Base-by-base conservation (phyloP, 2,329 filamentous ascomycete species). In the Clathrospora elynae region DNA sequence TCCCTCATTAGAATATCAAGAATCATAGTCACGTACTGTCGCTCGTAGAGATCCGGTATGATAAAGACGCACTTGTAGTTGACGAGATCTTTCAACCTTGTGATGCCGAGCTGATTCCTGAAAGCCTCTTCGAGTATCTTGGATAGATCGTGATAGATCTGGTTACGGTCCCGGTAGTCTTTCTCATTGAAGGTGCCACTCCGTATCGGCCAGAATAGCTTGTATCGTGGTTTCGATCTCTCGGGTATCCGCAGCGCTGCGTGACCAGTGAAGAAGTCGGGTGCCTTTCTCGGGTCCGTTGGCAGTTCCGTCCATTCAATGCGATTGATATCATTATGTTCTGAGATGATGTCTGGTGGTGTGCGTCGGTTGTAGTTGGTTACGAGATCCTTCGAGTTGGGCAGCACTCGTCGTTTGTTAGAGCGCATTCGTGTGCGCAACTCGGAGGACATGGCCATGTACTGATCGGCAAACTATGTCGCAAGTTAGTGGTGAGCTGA, bases 61-160 rank as follows among this genome's bases (percentile, higher is more conserved):
- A 99, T 85, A 62, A 97, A 90, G n/a, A 96, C 91, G 59, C 90
- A 96, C 61, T 88, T 93, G 71, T 96, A 97, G 67, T 95, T 88
- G 40, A 81, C 81, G 84, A 91, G 95, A 36, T 92, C 85, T 59
- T 86, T 87, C 61, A 87, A 87, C 51, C 83, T 84, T 18, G 79
- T 84, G 28, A 96, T 71, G 1, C 87, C 88, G 6, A 97, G 78
- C 62, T 97, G 90, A n/a, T 82, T 83, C 53, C 86, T 86, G 60
- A 99, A 86, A 1, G 90, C 88, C 53, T 90, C 86, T 63, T 96
- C 90, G 9, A 97, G 73, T 20, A 97, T 86, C 9, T 86, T 83
- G 58, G 93, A 88, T 42, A 97, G 86, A 64, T 97, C 93, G 62
- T 93, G 82, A 63, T 87, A 88, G 13, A 97, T 77, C 55, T 90